Percentiles rank a stretch among this genome's conserved stretches.
Conservation (phyloP, 768 basidiomycete genomes). For the Mycena latifolia region DNA sequence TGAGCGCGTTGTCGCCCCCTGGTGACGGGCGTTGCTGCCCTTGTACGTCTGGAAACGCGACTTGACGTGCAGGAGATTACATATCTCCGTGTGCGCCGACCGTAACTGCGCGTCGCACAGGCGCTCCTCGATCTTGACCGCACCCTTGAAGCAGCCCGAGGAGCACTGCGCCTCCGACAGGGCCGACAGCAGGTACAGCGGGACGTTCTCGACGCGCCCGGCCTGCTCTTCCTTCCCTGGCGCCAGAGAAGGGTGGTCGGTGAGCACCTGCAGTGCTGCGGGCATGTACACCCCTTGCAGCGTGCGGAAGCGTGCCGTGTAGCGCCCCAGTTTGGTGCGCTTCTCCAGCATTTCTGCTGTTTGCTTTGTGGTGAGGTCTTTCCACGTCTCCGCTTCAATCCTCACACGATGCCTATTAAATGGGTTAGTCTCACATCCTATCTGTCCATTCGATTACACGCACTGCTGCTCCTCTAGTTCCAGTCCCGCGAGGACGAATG, state of each 20-base stretch:
- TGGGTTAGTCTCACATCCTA: neutral
- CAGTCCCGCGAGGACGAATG: slow-evolving; percentile 31
- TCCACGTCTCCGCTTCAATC: slow-evolving; percentile 5
- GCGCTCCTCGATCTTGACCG: neutral
- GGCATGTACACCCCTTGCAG: slow-evolving; percentile 20
- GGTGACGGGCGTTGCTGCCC: neutral
- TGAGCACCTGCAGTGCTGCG: slow-evolving; percentile 5
- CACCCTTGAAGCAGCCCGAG: slow-evolving; percentile 7
- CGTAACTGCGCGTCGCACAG: slow-evolving; percentile 21
- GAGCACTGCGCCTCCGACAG: neutral
- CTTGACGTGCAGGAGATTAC: slow-evolving; percentile 9
- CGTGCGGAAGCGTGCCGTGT: slow-evolving; percentile 12
- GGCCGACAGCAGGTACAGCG: neutral
- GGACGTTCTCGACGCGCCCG: slow-evolving; percentile 1
- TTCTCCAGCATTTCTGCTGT: neutral
- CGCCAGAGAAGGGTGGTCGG: neutral
- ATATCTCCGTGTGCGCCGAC: slow-evolving; percentile 2
- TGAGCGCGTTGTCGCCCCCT: neutral
- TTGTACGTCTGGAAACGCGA: slow-evolving; percentile 8
- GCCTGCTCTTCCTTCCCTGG: neutral
- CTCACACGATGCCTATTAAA: neutral
- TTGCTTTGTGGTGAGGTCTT: slow-evolving; percentile 7
- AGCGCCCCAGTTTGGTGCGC: slow-evolving; percentile 12
- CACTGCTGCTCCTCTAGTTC: slow-evolving; percentile 41
- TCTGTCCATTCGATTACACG: neutral